These are phyloP conservation scores for Russula foetens DNA, from an alignment of 768 basidiomycete species.

Conservation along the genomic window DNA sequence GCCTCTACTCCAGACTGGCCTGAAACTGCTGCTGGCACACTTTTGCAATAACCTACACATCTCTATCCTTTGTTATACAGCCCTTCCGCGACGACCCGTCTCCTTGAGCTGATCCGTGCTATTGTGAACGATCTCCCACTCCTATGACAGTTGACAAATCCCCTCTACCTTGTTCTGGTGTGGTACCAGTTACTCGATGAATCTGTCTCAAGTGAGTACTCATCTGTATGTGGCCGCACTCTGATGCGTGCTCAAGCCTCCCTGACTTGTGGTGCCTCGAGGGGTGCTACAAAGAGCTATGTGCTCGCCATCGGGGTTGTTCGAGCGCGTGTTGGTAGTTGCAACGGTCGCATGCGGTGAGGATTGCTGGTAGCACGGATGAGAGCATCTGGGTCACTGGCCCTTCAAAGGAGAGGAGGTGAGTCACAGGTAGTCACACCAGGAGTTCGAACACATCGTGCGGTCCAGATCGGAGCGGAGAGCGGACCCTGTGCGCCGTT, in stretches of 20 bases:
- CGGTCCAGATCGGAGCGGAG: slow-evolving; percentile 9
- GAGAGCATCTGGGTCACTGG: not conserved
- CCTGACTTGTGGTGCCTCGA: slow-evolving; percentile 4
- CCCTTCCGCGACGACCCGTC: slow-evolving; percentile 7
- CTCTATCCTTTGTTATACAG: not conserved
- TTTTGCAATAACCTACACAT: not conserved
- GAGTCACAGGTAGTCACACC: not conserved
- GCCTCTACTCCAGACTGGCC: not conserved
- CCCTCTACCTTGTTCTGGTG: not conserved
- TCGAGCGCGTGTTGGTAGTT: slow-evolving; percentile 2
- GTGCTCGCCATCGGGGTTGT: slow-evolving; percentile 13
- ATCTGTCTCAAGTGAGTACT: not conserved
- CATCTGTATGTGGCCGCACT: slow-evolving; percentile 6
- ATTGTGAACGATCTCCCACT: slow-evolving; percentile 4
- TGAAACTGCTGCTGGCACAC: slow-evolving; percentile 12
- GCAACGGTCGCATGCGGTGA: slow-evolving; percentile 10
- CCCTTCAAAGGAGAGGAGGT: not conserved
- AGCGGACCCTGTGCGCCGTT: not conserved
- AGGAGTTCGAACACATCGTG: not conserved
- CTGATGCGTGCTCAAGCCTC: not conserved
- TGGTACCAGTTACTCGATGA: not conserved
- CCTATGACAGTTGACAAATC: not conserved
- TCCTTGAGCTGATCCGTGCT: slow-evolving; percentile 9
- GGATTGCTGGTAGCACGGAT: not conserved
- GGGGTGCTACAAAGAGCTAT: slow-evolving; percentile 18